phyloP scores from a whole-genome alignment of 257 asterid species.

The Coffea canephora region DNA sequence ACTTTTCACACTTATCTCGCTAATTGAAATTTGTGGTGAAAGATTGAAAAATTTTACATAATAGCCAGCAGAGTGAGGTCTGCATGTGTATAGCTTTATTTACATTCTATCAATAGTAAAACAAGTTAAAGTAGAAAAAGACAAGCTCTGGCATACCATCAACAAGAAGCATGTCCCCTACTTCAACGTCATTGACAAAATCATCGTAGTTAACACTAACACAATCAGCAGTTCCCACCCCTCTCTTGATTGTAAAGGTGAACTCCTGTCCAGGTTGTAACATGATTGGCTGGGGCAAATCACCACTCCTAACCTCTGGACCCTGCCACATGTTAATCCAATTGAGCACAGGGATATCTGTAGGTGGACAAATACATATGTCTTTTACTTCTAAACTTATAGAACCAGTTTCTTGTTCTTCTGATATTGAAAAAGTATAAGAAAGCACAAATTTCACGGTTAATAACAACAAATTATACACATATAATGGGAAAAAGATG shows the following conservation, averaged over 20 bases:
- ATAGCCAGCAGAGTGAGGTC: neutral
- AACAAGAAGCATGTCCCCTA: conserved; percentile 94
- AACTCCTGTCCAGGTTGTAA: conserved; percentile 83
- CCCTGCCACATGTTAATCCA: conserved; percentile 60
- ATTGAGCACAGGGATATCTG: conserved; percentile 7
- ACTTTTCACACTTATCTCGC: neutral
- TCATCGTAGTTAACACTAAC: conserved; percentile 99
- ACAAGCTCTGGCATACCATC: conserved; percentile 55
- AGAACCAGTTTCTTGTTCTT: neutral
- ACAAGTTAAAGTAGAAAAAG: neutral
- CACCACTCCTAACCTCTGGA: conserved; percentile 99
- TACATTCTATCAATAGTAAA: neutral
- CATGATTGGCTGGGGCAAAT: conserved; percentile 89
- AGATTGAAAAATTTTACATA: neutral
- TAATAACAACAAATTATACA: neutral
- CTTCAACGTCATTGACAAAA: conserved; percentile 94
- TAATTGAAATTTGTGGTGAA: neutral
- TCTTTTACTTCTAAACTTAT: neutral
- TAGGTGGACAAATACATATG: neutral
- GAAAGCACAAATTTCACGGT: neutral
- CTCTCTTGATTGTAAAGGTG: conserved; percentile 92
- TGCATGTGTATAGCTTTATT: neutral
- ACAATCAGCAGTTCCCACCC: conserved; percentile 84
- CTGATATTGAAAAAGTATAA: neutral
- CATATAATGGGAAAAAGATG: neutral